Conservation (phyloP, 768 basidiomycete species). For the Serendipita sp. region DNA sequence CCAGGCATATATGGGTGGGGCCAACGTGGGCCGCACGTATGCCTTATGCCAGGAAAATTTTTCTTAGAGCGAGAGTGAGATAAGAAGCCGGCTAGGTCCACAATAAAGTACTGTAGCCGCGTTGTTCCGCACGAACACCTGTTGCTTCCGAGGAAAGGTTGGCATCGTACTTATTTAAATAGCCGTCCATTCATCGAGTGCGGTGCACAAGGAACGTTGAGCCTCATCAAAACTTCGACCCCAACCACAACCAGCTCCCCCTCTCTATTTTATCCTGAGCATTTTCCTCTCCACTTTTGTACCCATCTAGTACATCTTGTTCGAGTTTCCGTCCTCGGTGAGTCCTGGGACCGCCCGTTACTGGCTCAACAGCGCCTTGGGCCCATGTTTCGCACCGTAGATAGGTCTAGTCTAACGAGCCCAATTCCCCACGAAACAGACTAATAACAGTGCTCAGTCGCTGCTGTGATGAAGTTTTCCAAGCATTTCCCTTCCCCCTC, state of each 20-base stretch:
- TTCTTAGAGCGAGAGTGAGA: too few species aligned
- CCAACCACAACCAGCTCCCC: conserved; percentile 1
- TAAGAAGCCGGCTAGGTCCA: too few species aligned
- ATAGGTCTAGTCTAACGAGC: not conserved
- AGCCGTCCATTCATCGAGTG: too few species aligned
- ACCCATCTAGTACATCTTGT: not conserved
- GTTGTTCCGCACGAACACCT: not conserved
- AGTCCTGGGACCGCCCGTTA: not conserved
- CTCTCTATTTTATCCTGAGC: conserved; percentile 6
- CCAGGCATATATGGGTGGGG: too few species aligned
- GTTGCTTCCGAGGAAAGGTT: not conserved
- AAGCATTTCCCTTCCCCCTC: conserved; percentile 5
- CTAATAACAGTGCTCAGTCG: not conserved
- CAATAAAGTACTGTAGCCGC: too few species aligned
- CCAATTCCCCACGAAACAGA: not conserved
- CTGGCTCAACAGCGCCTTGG: not conserved
- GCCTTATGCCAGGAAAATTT: too few species aligned
- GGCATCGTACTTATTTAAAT: not conserved
- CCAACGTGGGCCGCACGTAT: too few species aligned
- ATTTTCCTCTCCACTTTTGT: not conserved
- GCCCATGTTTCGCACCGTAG: not conserved
- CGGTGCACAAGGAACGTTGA: too few species aligned
- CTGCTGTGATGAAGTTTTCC: conserved; percentile 5
- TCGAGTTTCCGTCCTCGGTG: not conserved
- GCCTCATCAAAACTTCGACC: not conserved